Evolutionary conservation across 139 green algal genomes (phyloP).

Genomic region (Picochlorum sp.): DNA sequence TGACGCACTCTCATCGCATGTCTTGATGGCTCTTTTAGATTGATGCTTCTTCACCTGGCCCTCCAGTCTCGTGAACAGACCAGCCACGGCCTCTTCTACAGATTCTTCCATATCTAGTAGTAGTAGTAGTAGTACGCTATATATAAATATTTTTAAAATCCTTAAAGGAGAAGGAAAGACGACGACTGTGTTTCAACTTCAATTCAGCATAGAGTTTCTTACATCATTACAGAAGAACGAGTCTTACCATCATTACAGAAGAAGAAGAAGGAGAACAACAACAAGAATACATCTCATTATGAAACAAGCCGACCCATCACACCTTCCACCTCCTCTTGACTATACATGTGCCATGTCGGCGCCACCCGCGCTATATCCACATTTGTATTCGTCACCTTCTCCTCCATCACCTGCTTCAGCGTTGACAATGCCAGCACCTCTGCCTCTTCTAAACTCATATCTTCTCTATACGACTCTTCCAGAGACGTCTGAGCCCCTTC

Average conservation of each 20-base stretch:
- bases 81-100: slow-evolving; percentile 26
- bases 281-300: not conserved
- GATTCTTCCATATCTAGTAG: not conserved
- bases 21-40: slow-evolving; percentile 52
- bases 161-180: too few relatives aligned
- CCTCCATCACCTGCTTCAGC: slow-evolving; percentile 98
- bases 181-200: too few relatives aligned
- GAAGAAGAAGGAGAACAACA: too few relatives aligned
- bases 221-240: too few relatives aligned
- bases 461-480: slow-evolving; percentile 65
- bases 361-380: slow-evolving; percentile 91
- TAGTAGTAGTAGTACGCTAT: too few relatives aligned
- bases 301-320: slow-evolving; percentile 77
- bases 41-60: slow-evolving; percentile 39
- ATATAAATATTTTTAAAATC: too few relatives aligned
- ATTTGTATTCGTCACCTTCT: slow-evolving; percentile 96
- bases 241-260: too few relatives aligned
- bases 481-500: slow-evolving; percentile 89
- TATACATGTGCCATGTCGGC: slow-evolving; percentile 88
- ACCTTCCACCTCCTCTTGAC: slow-evolving; percentile 72
- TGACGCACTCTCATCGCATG: slow-evolving; percentile 51
- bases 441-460: slow-evolving; percentile 90
- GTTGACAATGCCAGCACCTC: slow-evolving; percentile 89
- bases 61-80: slow-evolving; percentile 45
- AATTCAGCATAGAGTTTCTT: too few relatives aligned